phyloP scores from a whole-genome alignment of 257 asterid species.

The Lycium ferocissimum region DNA sequence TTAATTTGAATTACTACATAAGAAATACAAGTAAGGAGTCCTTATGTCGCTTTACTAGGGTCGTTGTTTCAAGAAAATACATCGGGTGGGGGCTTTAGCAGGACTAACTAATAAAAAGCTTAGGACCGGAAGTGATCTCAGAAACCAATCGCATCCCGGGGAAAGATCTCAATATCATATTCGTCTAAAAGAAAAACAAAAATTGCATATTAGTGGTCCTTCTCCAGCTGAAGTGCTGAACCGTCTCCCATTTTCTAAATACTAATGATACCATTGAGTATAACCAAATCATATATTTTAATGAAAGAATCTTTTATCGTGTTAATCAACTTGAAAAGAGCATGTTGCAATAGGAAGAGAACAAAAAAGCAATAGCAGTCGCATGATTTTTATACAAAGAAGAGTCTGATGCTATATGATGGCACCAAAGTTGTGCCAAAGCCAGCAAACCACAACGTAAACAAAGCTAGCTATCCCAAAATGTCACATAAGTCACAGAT shows the following conservation, averaged over 20 bases:
- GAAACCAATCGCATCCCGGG: slow-evolving; percentile 20
- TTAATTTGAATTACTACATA: background rate
- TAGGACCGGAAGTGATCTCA: slow-evolving; percentile 23
- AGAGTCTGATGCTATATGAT: too few relatives aligned
- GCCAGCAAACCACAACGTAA: too few relatives aligned
- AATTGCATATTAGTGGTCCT: background rate
- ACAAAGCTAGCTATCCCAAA: too few relatives aligned
- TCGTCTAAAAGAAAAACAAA: background rate
- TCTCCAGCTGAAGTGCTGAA: background rate
- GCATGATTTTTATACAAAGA: too few relatives aligned
- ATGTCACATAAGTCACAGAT: too few relatives aligned
- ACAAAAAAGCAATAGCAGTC: too few relatives aligned
- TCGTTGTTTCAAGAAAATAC: slow-evolving; percentile 31
- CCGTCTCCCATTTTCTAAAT: background rate
- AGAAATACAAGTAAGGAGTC: background rate
- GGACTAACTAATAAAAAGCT: slow-evolving; percentile 17
- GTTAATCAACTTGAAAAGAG: background rate
- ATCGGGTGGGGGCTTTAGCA: slow-evolving; percentile 4
- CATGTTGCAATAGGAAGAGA: too few relatives aligned
- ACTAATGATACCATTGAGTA: background rate
- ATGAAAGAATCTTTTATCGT: slow-evolving; percentile 5
- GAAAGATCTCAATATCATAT: background rate
- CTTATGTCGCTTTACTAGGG: slow-evolving; percentile 26
- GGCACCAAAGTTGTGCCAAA: too few relatives aligned
- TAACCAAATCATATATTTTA: background rate